Evolutionary conservation across 2,329 filamentous ascomycete genomes (phyloP), one percentile per base, ranked within the genome.

Genomic region (Chrysoporthe deuterocubensis): DNA sequence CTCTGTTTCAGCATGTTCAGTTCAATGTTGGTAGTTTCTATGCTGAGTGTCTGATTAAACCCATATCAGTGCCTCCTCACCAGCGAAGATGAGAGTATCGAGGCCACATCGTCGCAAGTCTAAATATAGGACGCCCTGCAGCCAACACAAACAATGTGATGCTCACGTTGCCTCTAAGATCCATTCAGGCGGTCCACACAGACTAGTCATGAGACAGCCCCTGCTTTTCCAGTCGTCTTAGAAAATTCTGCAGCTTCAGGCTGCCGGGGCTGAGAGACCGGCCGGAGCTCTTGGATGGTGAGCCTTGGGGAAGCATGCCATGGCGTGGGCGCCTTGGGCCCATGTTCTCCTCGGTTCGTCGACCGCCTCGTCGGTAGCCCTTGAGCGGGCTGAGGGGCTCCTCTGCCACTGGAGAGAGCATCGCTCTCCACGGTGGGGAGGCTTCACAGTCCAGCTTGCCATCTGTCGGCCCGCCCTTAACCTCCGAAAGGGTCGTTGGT

Each of bases 351-450:
- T 62, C 56, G 21, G 61, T 8, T 40, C 43, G 34, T 26, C 32
- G 40, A 21, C 26, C 65, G n/a, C 42, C 50, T 32, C 50, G 46
- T 43, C 59, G 21, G 6, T 34, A 46, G 60, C 40, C 50, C 61
- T 57, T 66, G 44, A 40, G 50, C 21, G 69, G 67, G 62, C 69
- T 68, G 56, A 60, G 60, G 4, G 66, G 65, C 43, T 70, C 69
- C 60, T 70, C 69, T 46, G 64, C 56, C 62, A 70, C 69, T 9
- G 69, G 69, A 21, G 69, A 70, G 14, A 70, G 59, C 37, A 69
- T 63, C 14, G 52, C 48, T 32, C 64, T 59, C 69, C 69, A 69
- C 32, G 69, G 48, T 14, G 46, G 7, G 18, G 48, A 62, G 11
- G 37, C 59, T 3, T 68, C 68, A 11, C 34, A 5, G 11, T 65